phyloP scores from a whole-genome alignment of 306 rosid genomes.

The Acmispon strigosus region DNA sequence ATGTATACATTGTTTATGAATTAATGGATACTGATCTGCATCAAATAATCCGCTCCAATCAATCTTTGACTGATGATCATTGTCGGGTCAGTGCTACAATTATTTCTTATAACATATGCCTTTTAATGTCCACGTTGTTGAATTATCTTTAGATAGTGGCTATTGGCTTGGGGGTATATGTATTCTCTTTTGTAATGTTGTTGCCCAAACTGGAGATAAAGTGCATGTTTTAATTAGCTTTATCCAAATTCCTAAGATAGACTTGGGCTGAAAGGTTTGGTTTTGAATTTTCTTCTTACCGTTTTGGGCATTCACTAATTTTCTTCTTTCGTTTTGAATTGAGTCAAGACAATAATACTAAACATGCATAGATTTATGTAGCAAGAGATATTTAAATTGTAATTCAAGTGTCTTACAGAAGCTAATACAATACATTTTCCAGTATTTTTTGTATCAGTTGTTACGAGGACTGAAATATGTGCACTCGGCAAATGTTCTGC shows the following conservation, averaged over 20 bases:
- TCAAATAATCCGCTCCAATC: constrained; percentile 82
- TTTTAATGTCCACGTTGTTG: background rate
- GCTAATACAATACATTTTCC: constrained; percentile 59
- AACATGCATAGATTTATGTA: background rate
- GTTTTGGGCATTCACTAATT: background rate
- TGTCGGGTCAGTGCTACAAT: constrained; percentile 68
- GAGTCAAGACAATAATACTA: background rate
- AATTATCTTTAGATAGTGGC: background rate
- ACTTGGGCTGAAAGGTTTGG: background rate
- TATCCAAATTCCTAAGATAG: background rate
- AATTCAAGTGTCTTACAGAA: constrained; percentile 3
- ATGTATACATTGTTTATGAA: constrained; percentile 83
- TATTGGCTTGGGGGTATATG: background rate
- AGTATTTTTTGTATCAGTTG: constrained; percentile 93
- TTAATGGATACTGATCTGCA: constrained; percentile 93
- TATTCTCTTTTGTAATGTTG: background rate
- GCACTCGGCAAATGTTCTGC: constrained; percentile 88
- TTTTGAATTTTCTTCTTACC: background rate
- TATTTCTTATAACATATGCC: constrained; percentile 16
- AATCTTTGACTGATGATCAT: constrained; percentile 81
- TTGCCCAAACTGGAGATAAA: background rate
- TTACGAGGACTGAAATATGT: constrained; percentile 87
- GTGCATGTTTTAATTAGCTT: background rate
- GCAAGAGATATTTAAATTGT: background rate
- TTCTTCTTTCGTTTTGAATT: background rate